Evolutionary conservation across 768 basidiomycete genomes (phyloP).

Genomic region (Termitomyces sp.): DNA sequence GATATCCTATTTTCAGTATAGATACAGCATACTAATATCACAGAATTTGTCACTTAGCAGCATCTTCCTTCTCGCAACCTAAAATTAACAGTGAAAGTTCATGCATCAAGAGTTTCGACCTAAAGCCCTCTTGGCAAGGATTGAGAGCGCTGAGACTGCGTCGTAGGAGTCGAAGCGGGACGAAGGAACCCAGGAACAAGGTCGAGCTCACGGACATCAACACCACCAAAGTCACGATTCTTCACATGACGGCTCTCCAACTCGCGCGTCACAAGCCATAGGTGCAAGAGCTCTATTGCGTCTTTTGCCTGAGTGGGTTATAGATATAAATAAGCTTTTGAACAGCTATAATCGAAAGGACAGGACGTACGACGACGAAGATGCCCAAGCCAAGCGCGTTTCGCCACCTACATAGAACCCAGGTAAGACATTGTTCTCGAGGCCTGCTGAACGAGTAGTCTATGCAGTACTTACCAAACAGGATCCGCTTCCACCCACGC

Average conservation of each 20-base stretch:
- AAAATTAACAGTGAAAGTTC: background rate
- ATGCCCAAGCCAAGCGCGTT: slow-evolving; percentile 66
- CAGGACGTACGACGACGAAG: slow-evolving; percentile 54
- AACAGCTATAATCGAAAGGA: background rate
- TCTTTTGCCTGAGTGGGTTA: slow-evolving; percentile 60
- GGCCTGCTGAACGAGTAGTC: background rate
- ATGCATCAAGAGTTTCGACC: background rate
- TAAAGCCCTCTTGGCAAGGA: background rate
- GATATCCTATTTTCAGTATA: background rate
- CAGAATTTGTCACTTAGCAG: background rate
- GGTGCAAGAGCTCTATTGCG: slow-evolving; percentile 59
- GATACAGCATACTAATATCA: background rate
- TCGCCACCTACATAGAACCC: slow-evolving; percentile 44
- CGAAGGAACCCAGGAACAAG: slow-evolving; percentile 37
- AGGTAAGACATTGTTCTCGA: background rate
- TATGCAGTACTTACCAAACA: slow-evolving; percentile 48
- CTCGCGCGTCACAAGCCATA: slow-evolving; percentile 70
- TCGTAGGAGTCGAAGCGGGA: background rate
- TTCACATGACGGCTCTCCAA: slow-evolving; percentile 65
- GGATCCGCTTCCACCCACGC: slow-evolving; percentile 70
- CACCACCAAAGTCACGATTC: slow-evolving; percentile 66
- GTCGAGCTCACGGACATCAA: slow-evolving; percentile 66
- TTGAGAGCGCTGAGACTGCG: background rate
- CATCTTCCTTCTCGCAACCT: background rate
- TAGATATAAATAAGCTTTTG: background rate